Evolutionary conservation across 345 rosid genomes (phyloP).

Genomic region (Aquilaria yunnanensis): DNA sequence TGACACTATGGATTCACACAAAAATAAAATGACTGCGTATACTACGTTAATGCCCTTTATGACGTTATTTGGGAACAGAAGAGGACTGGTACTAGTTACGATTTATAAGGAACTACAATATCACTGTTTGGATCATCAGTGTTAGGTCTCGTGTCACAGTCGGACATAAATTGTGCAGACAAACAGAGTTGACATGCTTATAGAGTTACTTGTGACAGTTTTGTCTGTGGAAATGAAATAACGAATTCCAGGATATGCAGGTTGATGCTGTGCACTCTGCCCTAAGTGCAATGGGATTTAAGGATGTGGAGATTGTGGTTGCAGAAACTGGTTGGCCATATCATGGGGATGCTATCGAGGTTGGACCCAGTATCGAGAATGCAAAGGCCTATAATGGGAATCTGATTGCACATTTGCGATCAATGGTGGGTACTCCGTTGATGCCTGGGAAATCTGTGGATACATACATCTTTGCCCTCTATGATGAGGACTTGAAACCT

Average conservation of each 20-base stretch:
- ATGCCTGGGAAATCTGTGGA: slow-evolving; percentile 94
- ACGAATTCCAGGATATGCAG: slow-evolving; percentile 23
- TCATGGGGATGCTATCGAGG: slow-evolving; percentile 67
- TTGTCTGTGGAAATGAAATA: too few species aligned
- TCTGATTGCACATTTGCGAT: slow-evolving; percentile 69
- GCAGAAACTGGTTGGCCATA: slow-evolving; percentile 98
- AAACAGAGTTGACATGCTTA: too few species aligned
- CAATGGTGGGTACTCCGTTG: slow-evolving; percentile 81
- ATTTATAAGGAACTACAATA: too few species aligned
- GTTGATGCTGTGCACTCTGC: slow-evolving; percentile 88
- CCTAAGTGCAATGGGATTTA: slow-evolving; percentile 67
- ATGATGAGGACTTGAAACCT: slow-evolving; percentile 76
- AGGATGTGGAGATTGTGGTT: slow-evolving; percentile 65
- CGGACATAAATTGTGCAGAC: too few species aligned
- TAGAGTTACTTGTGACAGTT: too few species aligned
- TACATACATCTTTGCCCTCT: slow-evolving; percentile 86
- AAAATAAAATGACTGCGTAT: too few species aligned
- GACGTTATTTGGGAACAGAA: too few species aligned
- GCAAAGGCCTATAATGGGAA: slow-evolving; percentile 91
- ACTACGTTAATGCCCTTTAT: too few species aligned
- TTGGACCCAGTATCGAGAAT: slow-evolving; percentile 70
- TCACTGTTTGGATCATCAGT: too few species aligned
- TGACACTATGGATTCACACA: too few species aligned
- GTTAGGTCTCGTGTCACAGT: too few species aligned
- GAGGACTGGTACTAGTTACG: too few species aligned